Percentiles rank a stretch among this genome's conserved stretches.
These are phyloP conservation scores for Cornus suecica DNA, from an alignment of 148 eudicot genomes.

Conservation along the genomic window DNA sequence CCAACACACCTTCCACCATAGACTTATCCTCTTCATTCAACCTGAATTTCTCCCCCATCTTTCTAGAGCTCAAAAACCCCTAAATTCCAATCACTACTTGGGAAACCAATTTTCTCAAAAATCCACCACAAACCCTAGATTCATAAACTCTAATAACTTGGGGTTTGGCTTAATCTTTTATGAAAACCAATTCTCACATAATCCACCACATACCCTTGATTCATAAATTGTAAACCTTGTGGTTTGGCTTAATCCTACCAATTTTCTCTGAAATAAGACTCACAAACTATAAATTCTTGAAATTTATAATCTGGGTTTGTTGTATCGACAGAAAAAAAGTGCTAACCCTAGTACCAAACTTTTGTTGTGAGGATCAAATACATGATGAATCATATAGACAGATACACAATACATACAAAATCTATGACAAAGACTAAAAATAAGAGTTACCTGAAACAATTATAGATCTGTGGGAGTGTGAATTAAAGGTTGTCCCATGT, in stretches of 20 bases:
- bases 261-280: too few relatives aligned
- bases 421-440: neutral
- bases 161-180: too few relatives aligned
- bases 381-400: neutral
- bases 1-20: constrained; percentile 62
- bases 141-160: too few relatives aligned
- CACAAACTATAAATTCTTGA: neutral
- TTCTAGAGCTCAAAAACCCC: constrained; percentile 10
- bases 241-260: too few relatives aligned
- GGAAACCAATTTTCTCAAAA: neutral
- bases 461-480: neutral
- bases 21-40: constrained; percentile 62
- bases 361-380: neutral
- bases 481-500: neutral
- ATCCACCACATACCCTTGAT: neutral
- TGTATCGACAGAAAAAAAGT: neutral
- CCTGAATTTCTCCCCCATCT: constrained; percentile 60
- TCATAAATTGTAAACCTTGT: too few relatives aligned
- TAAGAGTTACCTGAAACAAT: neutral
- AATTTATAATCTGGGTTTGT: neutral
- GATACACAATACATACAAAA: neutral
- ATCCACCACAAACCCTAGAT: neutral
- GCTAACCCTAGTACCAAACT: neutral
- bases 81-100: neutral
- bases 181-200: neutral